phyloP scores from a whole-genome alignment of 345 rosid genomes.

The Barbarea vulgaris region DNA sequence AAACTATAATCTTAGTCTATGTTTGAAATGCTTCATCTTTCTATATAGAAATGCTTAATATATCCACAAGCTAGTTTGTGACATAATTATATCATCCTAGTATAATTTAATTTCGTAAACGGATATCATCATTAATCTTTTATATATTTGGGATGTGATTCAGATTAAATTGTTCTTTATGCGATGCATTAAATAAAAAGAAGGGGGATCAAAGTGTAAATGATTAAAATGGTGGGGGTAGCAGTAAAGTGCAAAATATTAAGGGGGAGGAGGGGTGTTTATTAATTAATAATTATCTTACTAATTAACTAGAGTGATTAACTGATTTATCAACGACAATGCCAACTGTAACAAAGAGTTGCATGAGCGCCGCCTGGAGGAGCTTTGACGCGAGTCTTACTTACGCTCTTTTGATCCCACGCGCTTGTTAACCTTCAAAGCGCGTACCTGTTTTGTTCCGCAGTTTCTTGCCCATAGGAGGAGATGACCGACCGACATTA shows the following conservation, averaged over 20 bases:
- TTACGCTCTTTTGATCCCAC: not conserved
- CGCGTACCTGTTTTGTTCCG: not conserved
- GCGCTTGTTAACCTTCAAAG: not conserved
- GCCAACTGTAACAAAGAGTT: constrained; percentile 1
- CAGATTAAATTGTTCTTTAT: not conserved
- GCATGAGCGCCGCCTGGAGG: constrained; percentile 35
- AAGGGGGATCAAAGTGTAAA: not conserved
- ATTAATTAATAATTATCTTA: not conserved
- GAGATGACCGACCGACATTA: not conserved
- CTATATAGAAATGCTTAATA: not conserved
- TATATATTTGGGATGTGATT: not conserved
- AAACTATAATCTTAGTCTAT: not conserved
- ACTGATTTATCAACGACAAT: not conserved
- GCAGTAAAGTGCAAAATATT: not conserved
- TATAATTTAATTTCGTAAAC: not conserved
- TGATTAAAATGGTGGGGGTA: not conserved
- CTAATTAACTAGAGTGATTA: not conserved
- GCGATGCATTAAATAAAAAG: not conserved
- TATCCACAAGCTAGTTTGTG: constrained; percentile 4
- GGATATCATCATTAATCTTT: constrained; percentile 19
- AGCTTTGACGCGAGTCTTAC: constrained; percentile 17
- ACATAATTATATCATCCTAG: constrained; percentile 18
- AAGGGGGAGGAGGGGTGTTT: not conserved
- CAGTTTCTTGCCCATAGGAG: not conserved
- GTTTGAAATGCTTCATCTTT: not conserved